Evolutionary conservation across 2,329 filamentous ascomycete species (phyloP), one percentile per base, ranked within the genome.

Genomic region (Chrysosporium queenslandicum): DNA sequence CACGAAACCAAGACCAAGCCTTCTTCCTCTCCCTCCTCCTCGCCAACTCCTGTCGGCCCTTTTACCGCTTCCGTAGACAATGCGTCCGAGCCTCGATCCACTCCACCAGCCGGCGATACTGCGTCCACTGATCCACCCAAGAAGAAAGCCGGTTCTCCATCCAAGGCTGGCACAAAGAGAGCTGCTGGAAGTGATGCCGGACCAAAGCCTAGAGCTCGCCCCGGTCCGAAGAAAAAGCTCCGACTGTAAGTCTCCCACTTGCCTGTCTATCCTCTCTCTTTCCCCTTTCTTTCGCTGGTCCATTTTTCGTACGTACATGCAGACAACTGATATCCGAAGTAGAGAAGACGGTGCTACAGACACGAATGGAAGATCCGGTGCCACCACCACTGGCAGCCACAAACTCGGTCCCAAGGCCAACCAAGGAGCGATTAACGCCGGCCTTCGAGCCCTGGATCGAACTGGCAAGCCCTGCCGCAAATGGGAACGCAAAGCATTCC

Each of bases 401-500:
- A 94, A 94, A 68, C 83, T 97, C 23, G 91, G 91, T 2, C 92
- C 92, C 60, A 97, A 96, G 70, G 91, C 91, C 48, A 97, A 96
- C 68, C 87, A 91, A 63, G 92, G 92, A 58, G 91, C 91, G 55
- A 98, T 98, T 77, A 98, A 98, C 66, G 92, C 92, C 51, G 87
- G 88, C 49, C 83, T 98, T 46, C 87, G 92, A 52, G 91, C 92
- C 11, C 85, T 98, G 58, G 92, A 98, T 69, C 84, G 91, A 56
- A 86, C 86, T 6, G 91, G 91, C 59, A 86, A 91, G 64, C 90
- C 92, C 8, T 96, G 90, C 69, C 86, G 91, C 58, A 90, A 83
- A 67, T 98, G 92, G 92, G 77, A 82, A 66, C 87, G 83, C 68
- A 88, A 88, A 58, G 79, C 82, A 52, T 87, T 97, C 66, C 78